phyloP scores from a whole-genome alignment of 805 yeast species.

The Pichia nanzhaoensis region DNA sequence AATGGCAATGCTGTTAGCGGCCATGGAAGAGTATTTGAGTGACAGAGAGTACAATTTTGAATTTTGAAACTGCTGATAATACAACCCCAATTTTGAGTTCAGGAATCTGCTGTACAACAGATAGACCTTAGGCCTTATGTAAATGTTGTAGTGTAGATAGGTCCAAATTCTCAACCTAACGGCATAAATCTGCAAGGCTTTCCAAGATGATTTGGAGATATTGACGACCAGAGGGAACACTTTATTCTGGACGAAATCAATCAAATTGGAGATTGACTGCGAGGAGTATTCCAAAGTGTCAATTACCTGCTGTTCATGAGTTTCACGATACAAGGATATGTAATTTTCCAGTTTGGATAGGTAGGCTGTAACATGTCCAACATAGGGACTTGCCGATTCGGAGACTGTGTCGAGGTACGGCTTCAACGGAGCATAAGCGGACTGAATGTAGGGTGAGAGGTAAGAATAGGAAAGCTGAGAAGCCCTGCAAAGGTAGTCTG shows the following conservation, averaged over 20 bases:
- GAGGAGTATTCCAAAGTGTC: constrained; percentile 2
- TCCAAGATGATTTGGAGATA: constrained; percentile 1
- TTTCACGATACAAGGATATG: constrained; percentile 5
- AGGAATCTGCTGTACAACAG: constrained; percentile 11
- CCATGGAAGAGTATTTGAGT: too few relatives aligned
- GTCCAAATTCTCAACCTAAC: constrained; percentile 11
- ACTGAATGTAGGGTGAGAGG: constrained; percentile 2
- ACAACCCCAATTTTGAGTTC: constrained; percentile 20
- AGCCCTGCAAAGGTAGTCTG: constrained; percentile 8
- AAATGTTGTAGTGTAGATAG: constrained; percentile 19
- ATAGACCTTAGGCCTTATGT: constrained; percentile 19
- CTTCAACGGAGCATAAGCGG: constrained; percentile 6
- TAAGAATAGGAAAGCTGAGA: constrained; percentile 3
- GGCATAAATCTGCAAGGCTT: constrained; percentile 6
- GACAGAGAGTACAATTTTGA: not conserved
- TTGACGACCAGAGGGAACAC: constrained; percentile 16
- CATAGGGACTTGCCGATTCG: not conserved
- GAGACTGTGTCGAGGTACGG: constrained; percentile 5
- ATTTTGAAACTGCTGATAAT: constrained; percentile 13
- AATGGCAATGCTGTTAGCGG: too few relatives aligned
- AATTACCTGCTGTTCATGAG: constrained; percentile 5
- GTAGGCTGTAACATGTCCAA: not conserved
- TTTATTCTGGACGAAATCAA: not conserved
- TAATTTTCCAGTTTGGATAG: not conserved
- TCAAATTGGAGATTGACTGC: not conserved